phyloP scores from a whole-genome alignment of 2,329 filamentous ascomycete genomes.

The Capronia americana region DNA sequence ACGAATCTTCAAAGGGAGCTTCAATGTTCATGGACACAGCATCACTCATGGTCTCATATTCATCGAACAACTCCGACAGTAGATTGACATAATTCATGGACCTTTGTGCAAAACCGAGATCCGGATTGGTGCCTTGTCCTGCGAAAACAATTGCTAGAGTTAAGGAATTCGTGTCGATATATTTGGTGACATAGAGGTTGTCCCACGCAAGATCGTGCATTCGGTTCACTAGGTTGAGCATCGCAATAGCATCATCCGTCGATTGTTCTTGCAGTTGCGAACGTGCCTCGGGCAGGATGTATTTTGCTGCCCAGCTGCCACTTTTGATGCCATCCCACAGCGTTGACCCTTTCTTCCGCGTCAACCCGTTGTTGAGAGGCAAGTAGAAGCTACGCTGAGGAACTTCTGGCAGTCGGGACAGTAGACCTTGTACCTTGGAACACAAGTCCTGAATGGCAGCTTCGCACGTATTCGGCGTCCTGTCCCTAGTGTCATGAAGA shows the following conservation, averaged over 20 bases:
- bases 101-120: slow-evolving; percentile 3
- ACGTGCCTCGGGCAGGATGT: slow-evolving; percentile 11
- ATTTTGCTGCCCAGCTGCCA: slow-evolving; percentile 11
- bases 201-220: slow-evolving; percentile 10
- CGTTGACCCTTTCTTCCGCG: slow-evolving; percentile 9
- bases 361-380: slow-evolving; percentile 2
- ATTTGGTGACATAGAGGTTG: slow-evolving; percentile 12
- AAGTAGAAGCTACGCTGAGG: slow-evolving; percentile 16
- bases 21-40: slow-evolving; percentile 7
- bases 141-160: slow-evolving; percentile 7
- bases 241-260: neutral
- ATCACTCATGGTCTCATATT: slow-evolving; percentile 12
- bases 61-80: slow-evolving; percentile 10
- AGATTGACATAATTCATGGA: slow-evolving; percentile 13
- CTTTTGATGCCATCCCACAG: slow-evolving; percentile 15
- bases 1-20: slow-evolving; percentile 8
- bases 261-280: slow-evolving; percentile 1
- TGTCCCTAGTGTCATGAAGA: neutral
- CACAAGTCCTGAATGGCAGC: neutral
- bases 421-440: slow-evolving; percentile 4
- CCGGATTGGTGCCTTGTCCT: slow-evolving; percentile 1
- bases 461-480: neutral
- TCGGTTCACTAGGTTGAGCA: neutral
- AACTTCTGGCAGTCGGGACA: neutral
- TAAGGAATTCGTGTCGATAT: slow-evolving; percentile 10